phyloP scores from a whole-genome alignment of 2,329 filamentous ascomycete genomes.

The Colletotrichum phormii region DNA sequence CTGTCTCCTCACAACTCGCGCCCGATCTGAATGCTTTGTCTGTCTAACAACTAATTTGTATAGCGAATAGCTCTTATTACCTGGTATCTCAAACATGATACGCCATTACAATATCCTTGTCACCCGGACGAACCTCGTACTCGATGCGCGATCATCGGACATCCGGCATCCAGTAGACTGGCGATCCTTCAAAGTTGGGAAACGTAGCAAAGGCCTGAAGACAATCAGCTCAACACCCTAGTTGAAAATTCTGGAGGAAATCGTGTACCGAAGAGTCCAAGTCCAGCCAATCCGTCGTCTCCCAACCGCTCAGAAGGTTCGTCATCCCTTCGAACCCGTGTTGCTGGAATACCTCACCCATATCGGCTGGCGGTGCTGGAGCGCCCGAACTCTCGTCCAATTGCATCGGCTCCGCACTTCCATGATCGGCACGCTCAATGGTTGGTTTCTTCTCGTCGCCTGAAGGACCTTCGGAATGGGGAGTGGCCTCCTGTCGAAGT shows the following conservation, averaged over 20 bases:
- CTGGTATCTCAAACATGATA: background rate
- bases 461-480: constrained; percentile 5
- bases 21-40: too few species aligned
- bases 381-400: constrained; percentile 9
- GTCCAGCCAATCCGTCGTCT: constrained; percentile 46
- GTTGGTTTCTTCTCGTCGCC: background rate
- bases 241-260: background rate
- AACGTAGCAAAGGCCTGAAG: constrained; percentile 37
- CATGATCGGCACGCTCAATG: background rate
- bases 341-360: constrained; percentile 24
- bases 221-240: constrained; percentile 12
- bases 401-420: background rate
- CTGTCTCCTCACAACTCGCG: background rate
- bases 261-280: constrained; percentile 43
- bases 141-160: background rate
- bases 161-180: constrained; percentile 33
- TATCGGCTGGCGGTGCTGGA: constrained; percentile 20
- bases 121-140: background rate
- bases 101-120: background rate
- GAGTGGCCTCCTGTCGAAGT: constrained; percentile 52
- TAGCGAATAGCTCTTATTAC: background rate
- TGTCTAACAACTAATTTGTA: background rate
- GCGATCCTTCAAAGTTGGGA: constrained; percentile 32
- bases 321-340: constrained; percentile 33
- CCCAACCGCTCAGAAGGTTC: constrained; percentile 41